Evolutionary conservation across 2,329 filamentous ascomycete species (phyloP).

Genomic region (Fusarium burgessii): DNA sequence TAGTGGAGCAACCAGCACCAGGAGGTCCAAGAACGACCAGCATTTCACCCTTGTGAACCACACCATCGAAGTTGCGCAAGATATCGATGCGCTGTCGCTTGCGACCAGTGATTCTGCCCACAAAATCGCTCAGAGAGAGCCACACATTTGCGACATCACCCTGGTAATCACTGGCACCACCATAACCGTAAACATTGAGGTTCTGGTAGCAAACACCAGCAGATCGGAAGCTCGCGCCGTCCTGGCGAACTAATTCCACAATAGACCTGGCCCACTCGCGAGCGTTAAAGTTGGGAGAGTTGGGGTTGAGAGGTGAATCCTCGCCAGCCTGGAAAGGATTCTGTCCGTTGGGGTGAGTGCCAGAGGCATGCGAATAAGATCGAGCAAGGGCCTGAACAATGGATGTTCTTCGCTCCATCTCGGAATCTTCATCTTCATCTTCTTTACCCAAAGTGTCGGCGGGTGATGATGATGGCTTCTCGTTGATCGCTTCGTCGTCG

Average conservation of each 20-base stretch:
- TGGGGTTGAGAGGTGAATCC: slow-evolving; percentile 66
- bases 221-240: slow-evolving; percentile 68
- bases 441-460: slow-evolving; percentile 49
- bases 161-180: slow-evolving; percentile 76
- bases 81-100: slow-evolving; percentile 74
- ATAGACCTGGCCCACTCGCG: slow-evolving; percentile 72
- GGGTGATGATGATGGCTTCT: slow-evolving; percentile 47
- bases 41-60: slow-evolving; percentile 80
- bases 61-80: slow-evolving; percentile 73
- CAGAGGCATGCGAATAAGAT: slow-evolving; percentile 64
- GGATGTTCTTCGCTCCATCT: slow-evolving; percentile 63
- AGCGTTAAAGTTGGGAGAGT: slow-evolving; percentile 64
- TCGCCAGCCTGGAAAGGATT: slow-evolving; percentile 65
- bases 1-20: slow-evolving; percentile 82
- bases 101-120: slow-evolving; percentile 63
- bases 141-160: slow-evolving; percentile 73
- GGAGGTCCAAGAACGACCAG: slow-evolving; percentile 80
- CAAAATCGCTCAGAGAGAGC: slow-evolving; percentile 60
- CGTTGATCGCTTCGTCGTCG: slow-evolving; percentile 47
- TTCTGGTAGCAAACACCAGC: slow-evolving; percentile 75
- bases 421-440: slow-evolving; percentile 50
- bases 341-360: slow-evolving; percentile 44
- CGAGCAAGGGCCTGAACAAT: slow-evolving; percentile 68
- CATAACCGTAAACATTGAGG: slow-evolving; percentile 76
- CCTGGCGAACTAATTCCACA: slow-evolving; percentile 63